Evolutionary conservation across 1,284 basidiomycete genomes (phyloP).

Genomic region (Jaminaea rosea): DNA sequence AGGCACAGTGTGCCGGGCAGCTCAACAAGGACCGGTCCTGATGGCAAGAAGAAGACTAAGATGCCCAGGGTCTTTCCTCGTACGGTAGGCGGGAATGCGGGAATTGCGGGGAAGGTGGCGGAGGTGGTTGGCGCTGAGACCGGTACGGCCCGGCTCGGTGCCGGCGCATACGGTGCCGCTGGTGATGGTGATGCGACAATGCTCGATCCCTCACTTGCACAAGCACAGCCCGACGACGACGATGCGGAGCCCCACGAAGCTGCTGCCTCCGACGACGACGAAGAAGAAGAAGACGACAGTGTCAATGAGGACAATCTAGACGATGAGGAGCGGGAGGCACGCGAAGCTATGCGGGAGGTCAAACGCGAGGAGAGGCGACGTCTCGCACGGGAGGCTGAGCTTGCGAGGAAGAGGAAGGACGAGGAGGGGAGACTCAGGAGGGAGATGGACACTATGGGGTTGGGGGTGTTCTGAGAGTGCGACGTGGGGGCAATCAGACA

Average conservation of each 20-base stretch:
- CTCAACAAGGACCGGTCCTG: neutral
- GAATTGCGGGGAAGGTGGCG: neutral
- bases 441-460: no score
- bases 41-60: neutral
- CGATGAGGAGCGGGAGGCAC: neutral
- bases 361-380: neutral
- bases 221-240: no score
- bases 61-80: neutral
- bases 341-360: neutral
- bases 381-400: no score
- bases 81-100: neutral
- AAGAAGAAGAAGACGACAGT: neutral
- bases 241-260: no score
- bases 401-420: no score
- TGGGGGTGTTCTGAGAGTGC: no score
- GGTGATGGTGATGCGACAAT: neutral
- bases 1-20: no score
- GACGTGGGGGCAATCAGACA: no score
- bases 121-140: neutral
- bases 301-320: neutral
- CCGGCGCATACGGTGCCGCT: neutral
- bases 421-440: no score
- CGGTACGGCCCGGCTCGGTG: no score
- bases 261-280: no score
- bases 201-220: no score